phyloP scores from a whole-genome alignment of 78 protist genomes.

The Guillardia theta region DNA sequence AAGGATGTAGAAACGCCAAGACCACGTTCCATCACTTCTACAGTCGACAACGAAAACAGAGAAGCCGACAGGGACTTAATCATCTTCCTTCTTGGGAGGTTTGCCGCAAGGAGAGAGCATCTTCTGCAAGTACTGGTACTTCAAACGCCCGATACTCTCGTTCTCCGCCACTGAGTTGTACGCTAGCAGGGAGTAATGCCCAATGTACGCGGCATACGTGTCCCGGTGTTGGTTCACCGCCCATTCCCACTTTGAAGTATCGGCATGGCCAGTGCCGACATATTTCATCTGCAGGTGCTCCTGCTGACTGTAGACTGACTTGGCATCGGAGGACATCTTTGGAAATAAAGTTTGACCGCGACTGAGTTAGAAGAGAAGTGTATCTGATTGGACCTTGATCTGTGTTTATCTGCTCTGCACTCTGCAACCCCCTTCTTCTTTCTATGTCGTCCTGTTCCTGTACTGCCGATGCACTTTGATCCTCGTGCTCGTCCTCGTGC shows the following conservation, averaged over 20 bases:
- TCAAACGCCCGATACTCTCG: constrained; percentile 44
- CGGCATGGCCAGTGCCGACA: constrained; percentile 77
- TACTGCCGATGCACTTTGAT: no score
- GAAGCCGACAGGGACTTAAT: no score
- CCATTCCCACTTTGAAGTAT: constrained; percentile 60
- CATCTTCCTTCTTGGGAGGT: constrained; percentile 48
- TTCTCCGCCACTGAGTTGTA: constrained; percentile 78
- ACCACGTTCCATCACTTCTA: no score
- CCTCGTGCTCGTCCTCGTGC: no score
- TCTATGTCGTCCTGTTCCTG: no score
- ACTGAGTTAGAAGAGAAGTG: background rate
- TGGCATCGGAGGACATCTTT: background rate
- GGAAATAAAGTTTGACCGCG: background rate
- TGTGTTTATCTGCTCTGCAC: no score
- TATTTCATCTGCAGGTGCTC: constrained; percentile 67
- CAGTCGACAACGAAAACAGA: no score
- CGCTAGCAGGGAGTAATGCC: constrained; percentile 58
- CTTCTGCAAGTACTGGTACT: constrained; percentile 36
- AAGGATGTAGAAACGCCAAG: no score
- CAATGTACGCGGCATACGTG: constrained; percentile 71
- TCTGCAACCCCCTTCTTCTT: no score
- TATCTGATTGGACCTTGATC: no score
- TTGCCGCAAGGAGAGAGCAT: constrained; percentile 53
- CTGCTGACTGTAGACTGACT: constrained; percentile 37
- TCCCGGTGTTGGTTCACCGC: constrained; percentile 69